phyloP scores from a whole-genome alignment of 148 eudicot genomes.

The Arctostaphylos glauca region DNA sequence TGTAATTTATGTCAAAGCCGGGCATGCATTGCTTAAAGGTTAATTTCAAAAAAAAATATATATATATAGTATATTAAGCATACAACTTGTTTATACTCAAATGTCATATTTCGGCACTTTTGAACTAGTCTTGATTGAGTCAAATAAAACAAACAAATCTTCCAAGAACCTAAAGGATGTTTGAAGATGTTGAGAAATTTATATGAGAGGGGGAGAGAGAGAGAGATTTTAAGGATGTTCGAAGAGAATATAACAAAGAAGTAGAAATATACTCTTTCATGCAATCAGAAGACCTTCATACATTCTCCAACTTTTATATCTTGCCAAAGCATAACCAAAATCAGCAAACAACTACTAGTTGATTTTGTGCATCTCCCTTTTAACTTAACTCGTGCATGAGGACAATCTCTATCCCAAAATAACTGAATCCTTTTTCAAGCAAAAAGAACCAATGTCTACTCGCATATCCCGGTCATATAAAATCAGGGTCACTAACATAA shows the following conservation, averaged over 20 bases:
- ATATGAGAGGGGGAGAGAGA: background rate
- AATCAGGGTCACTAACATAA: background rate
- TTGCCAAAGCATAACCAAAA: too few species aligned
- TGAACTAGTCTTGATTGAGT: background rate
- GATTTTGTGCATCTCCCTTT: background rate
- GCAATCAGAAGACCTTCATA: background rate
- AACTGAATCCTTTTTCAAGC: background rate
- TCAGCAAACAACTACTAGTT: background rate
- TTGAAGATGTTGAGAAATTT: background rate
- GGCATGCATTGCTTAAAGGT: too few species aligned
- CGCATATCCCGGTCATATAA: background rate
- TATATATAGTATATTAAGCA: too few species aligned
- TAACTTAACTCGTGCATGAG: background rate
- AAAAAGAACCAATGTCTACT: background rate
- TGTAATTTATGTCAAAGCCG: too few species aligned
- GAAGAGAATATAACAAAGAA: background rate
- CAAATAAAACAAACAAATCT: too few species aligned
- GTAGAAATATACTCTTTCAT: background rate
- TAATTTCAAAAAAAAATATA: too few species aligned
- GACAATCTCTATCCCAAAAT: background rate
- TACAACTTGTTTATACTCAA: too few species aligned
- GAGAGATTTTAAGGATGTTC: too few species aligned
- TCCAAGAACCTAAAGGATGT: background rate
- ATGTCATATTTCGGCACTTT: background rate
- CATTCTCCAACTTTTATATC: too few species aligned